Conservation (phyloP, 148 eudicot species). For the Tetragonia tetragonoides region DNA sequence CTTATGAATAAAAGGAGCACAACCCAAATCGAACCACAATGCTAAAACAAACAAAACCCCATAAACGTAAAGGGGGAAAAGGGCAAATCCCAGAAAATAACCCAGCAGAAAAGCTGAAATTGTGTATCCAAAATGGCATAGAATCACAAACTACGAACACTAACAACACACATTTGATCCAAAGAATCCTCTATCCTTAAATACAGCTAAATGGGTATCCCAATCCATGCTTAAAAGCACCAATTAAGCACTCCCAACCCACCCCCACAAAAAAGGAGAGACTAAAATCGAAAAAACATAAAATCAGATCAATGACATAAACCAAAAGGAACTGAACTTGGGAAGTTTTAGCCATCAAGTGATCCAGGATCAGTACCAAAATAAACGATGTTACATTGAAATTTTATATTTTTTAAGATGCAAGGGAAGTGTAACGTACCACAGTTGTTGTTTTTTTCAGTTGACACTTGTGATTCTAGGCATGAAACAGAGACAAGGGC, state of each 20-base stretch:
- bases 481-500: background rate
- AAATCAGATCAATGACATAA: conserved; percentile 18
- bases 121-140: background rate
- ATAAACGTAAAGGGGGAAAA: background rate
- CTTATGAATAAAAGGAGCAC: background rate
- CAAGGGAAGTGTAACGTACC: conserved; percentile 24
- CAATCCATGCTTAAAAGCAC: conserved; percentile 1
- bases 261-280: conserved; percentile 6
- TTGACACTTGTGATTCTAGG: conserved; percentile 15
- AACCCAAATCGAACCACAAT: conserved; percentile 13
- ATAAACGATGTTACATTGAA: background rate
- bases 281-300: background rate
- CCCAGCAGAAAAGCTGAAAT: background rate
- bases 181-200: conserved; percentile 7
- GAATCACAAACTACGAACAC: conserved; percentile 7
- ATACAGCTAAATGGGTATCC: background rate
- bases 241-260: background rate
- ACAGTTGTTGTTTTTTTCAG: conserved; percentile 7
- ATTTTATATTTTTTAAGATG: background rate
- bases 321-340: background rate
- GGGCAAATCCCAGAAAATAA: conserved; percentile 13
- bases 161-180: conserved; percentile 29
- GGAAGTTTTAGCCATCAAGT: background rate
- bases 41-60: background rate
- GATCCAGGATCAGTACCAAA: conserved; percentile 15